These are phyloP conservation scores for Pythium brassicae DNA, from an alignment of 352 stramenopile species.

Conservation along the genomic window DNA sequence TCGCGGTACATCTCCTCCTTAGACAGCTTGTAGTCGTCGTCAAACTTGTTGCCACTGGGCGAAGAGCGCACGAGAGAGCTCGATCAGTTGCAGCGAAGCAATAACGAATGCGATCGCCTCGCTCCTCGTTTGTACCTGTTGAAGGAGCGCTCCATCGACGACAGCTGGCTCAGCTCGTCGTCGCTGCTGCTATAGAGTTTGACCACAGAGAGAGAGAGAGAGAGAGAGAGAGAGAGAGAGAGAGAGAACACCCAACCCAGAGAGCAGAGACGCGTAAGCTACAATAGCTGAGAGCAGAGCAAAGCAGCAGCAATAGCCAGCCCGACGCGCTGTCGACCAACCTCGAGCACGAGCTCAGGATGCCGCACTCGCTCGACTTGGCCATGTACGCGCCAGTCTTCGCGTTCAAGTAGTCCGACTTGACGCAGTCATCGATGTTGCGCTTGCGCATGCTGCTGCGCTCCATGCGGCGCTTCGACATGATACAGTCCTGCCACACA, in stretches of 20 bases:
- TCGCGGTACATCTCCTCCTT: slow-evolving; percentile 67
- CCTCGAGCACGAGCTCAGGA: slow-evolving; percentile 48
- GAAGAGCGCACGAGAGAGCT: neutral
- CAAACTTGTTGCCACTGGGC: slow-evolving; percentile 32
- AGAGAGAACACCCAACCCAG: neutral
- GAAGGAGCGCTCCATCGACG: slow-evolving; percentile 60
- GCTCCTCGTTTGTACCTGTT: slow-evolving; percentile 26
- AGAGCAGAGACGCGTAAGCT: neutral
- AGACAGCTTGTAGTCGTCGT: slow-evolving; percentile 47
- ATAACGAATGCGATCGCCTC: no score
- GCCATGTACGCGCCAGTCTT: slow-evolving; percentile 28
- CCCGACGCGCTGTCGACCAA: slow-evolving; percentile 6
- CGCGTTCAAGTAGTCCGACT: slow-evolving; percentile 26
- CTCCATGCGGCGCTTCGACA: slow-evolving; percentile 46
- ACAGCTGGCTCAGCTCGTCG: slow-evolving; percentile 72
- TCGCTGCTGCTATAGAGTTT: slow-evolving; percentile 51
- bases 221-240: neutral
- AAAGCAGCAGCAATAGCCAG: neutral
- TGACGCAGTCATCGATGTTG: slow-evolving; percentile 49
- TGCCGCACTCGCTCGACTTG: slow-evolving; percentile 37
- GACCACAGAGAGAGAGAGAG: neutral
- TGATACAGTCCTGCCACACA: slow-evolving; percentile 70
- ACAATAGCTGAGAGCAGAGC: no score
- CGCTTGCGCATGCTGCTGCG: slow-evolving; percentile 59
- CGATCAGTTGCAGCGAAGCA: neutral